Evolutionary conservation across 2,329 filamentous ascomycete species (phyloP).

Genomic region (Aspergillus sp.): DNA sequence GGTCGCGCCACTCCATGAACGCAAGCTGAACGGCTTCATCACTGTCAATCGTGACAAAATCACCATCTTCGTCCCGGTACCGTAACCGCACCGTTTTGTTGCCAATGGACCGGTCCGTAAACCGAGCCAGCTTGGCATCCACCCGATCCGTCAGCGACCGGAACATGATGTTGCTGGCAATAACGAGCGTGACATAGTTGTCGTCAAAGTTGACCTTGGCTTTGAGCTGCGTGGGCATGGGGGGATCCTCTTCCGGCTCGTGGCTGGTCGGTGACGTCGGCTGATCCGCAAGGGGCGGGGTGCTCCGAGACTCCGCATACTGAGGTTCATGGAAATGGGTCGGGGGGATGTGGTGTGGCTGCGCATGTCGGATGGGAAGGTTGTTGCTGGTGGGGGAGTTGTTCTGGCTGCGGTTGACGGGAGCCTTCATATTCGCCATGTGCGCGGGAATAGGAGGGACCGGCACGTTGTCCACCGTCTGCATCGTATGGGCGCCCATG

Average conservation of each 20-base stretch:
- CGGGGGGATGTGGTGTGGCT: slow-evolving; percentile 47
- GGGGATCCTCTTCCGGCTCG: slow-evolving; percentile 42
- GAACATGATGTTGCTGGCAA: slow-evolving; percentile 92
- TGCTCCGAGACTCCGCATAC: slow-evolving; percentile 33
- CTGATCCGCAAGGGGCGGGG: slow-evolving; percentile 27
- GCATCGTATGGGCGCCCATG: slow-evolving; percentile 56
- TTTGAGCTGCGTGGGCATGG: slow-evolving; percentile 75
- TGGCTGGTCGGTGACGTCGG: slow-evolving; percentile 34
- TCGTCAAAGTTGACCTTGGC: slow-evolving; percentile 92
- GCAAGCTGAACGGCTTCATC: slow-evolving; percentile 97
- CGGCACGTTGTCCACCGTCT: slow-evolving; percentile 58
- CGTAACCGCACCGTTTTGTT: slow-evolving; percentile 80
- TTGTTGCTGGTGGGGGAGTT: slow-evolving; percentile 72
- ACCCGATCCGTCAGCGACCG: slow-evolving; percentile 92
- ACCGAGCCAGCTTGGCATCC: slow-evolving; percentile 87
- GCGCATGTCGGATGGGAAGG: slow-evolving; percentile 62
- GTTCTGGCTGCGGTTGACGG: slow-evolving; percentile 73
- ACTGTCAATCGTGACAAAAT: slow-evolving; percentile 88
- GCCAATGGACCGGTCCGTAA: slow-evolving; percentile 79
- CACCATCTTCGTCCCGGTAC: slow-evolving; percentile 88
- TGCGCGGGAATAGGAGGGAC: slow-evolving; percentile 77
- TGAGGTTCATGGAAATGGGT: slow-evolving; percentile 41
- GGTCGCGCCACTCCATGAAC: slow-evolving; percentile 90
- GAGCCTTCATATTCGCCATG: slow-evolving; percentile 57
- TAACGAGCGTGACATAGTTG: slow-evolving; percentile 93